Conservation (phyloP, 1,284 basidiomycete species). For the Ceratobasidium sp. region DNA sequence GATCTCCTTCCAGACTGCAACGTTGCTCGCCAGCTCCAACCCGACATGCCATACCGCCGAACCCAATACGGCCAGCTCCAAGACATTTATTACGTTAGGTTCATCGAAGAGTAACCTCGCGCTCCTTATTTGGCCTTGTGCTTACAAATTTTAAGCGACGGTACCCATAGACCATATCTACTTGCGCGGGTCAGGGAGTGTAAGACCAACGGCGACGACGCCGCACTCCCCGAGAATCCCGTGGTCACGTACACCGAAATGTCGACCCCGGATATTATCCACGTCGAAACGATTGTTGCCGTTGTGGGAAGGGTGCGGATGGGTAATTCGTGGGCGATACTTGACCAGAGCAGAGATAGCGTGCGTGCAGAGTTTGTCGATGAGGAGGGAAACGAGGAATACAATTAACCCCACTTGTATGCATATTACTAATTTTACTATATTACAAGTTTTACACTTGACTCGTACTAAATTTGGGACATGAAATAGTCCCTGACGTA, state of each 20-base stretch:
- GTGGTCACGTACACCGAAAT: slow-evolving; percentile 21
- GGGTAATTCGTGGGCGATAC: background rate
- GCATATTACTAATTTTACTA: too few species aligned
- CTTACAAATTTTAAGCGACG: background rate
- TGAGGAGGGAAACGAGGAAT: background rate
- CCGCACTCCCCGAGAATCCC: background rate
- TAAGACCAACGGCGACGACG: slow-evolving; percentile 10
- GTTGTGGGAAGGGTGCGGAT: slow-evolving; percentile 12
- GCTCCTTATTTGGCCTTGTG: too few species aligned
- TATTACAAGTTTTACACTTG: too few species aligned
- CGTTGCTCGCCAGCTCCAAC: background rate
- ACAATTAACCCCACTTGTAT: too few species aligned
- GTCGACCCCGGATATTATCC: background rate
- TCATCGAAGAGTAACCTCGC: too few species aligned
- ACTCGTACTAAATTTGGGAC: too few species aligned
- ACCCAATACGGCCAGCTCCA: slow-evolving; percentile 16
- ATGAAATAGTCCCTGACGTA: too few species aligned
- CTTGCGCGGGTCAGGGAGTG: slow-evolving; percentile 11
- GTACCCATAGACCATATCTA: slow-evolving; percentile 1
- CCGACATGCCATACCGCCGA: background rate
- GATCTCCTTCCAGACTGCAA: slow-evolving; percentile 16
- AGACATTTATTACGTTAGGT: too few species aligned
- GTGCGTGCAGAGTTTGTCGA: slow-evolving; percentile 20
- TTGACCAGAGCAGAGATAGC: slow-evolving; percentile 3
- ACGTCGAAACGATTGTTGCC: background rate